Base-by-base conservation (phyloP, 2,329 filamentous ascomycete species). In the Trichoderma hamatum region DNA sequence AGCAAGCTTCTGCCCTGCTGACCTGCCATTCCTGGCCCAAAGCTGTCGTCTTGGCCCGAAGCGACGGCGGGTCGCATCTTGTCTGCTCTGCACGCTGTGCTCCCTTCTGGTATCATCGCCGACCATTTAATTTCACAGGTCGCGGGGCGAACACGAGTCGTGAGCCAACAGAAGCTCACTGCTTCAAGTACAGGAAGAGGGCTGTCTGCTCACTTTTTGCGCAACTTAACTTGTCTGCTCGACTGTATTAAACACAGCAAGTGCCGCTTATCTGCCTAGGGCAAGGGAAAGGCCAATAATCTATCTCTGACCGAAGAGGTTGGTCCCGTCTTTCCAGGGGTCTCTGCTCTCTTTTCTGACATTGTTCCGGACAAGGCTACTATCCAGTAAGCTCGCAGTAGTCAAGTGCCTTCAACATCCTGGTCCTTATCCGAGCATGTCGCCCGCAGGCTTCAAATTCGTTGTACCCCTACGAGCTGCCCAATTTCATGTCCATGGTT, bases 1-100 rank as follows among this genome's bases (percentile, higher is more conserved):
- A 70, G 46, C 54, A 67, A 67, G 63, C 68, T 70, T 70, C 68
- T 67, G 55, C 56, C 68, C 63, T 67, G 68, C 55, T 67, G 63
- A 70, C 68, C 68, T 70, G 55, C 68, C 62, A 49, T 52, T 69
- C 49, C 39, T 34, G 63, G 39, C 55, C 52, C 63, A 43, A 49
- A 55, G 28, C 43, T 51, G 60, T 55, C 28, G 39, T 58, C 67
- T 66, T 69, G 61, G 67, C 67, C 67, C 67, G 67, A 66, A 24
- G 61, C 67, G 51, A 34, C 30, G 52, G 60, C 55, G 61, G 61
- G 67, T 66, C 61, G 59, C 52, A 51, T 58, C 49, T 49, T 49
- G n/a, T 24, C 21, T 56, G 24, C 51, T 26, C 60, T 62, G 52
- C 34, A 30, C 24, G 24, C 34, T 60, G 28, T 66, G 36, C 26